Base-by-base conservation (phyloP, 2,329 filamentous ascomycete species). In the Pseudocercospora macadamiae region DNA sequence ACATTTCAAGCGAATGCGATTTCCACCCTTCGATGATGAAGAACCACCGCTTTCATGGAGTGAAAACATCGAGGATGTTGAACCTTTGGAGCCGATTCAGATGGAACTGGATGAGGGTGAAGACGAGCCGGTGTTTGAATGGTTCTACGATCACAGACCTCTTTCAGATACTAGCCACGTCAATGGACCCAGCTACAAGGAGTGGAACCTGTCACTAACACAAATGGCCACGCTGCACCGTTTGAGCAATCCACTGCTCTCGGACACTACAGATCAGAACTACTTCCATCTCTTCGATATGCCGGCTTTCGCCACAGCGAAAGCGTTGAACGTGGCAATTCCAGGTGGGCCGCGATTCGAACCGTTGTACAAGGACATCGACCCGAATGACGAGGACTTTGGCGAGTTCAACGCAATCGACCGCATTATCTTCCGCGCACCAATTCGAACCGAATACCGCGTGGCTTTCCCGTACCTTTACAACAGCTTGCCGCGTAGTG, bases 401-500 rank as follows among this genome's bases (percentile, higher is more conserved):
- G 95, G 95, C 76, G 95, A 99, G 76, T 99, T 99, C 82, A 99
- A 99, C 72, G 95, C 95, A 30, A 99, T 99, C 69, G 95, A 99
- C 71, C 91, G 96, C 67, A 99, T 99, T 76, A 99, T 99, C 67
- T 99, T 99, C 83, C 89, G 95, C 65, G 89, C 90, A 47, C 93
- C 93, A 0, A 96, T 97, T 65, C 87, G 93, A 67, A 99, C 93
- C 7, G 95, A 99, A 76, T 97, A 96, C 71, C 87, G 93, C 45
- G 95, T 99, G 42, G 92, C 92, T 0, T 97, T 91, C 73, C 95
- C 95, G 0, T 97, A 89, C 74, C 82, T 99, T 4, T 99, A 99
- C 79, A 99, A 99, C 74, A 96, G 93, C 16, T 82, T 99, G 4
- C 96, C 95, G 1, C 85, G 96, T 69, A 97, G 95, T 71, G 95